Evolutionary conservation across 129 eudicot genomes (phyloP), one percentile per base, ranked within the genome.

Genomic region (Lactuca saligna): DNA sequence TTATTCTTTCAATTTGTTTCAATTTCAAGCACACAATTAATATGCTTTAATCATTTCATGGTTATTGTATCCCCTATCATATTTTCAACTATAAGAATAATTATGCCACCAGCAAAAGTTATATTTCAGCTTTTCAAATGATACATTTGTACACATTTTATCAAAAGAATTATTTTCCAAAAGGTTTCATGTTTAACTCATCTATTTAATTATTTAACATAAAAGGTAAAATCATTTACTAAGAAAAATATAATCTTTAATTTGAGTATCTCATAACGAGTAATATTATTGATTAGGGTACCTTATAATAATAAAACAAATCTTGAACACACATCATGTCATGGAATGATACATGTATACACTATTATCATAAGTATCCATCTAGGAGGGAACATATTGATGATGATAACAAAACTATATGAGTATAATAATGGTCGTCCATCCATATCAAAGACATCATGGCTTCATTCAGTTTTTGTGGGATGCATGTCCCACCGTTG

Each of bases 401-500:
- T 76, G 70, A 54, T 54, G 65, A 35, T 61, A 41, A 50, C 20
- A 75, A 59, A 58, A 67, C 54, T 37, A 51, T 58, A 67, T 57
- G 69, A 59, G 54, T 75, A 75, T 49, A 66, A 75, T 67, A 76
- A 68, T 76, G 54, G 57, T 17, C 69, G 50, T 54, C 80, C 80
- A 69, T 62, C 62, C 35, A 66, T 66, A 73, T 68, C 75, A 76
- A 76, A 63, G 55, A 69, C 65, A 76, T 75, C 66, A 60, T 75
- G 74, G 69, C 75, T 61, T 76, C 58, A 54, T 61, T 76, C 51
- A 76, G 70, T 69, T 61, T 61, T 76, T 53, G 41, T 76, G 75
- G 80, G 70, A 60, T 60, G 57, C 58, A 61, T 76, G 80, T 69
- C 80, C 80, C 71, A 76, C 75, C 58, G 71, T 61, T 76, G 66